These are phyloP conservation scores for Nitzschia palea DNA, from an alignment of 108 stramenopile genomes.

Conservation along the genomic window DNA sequence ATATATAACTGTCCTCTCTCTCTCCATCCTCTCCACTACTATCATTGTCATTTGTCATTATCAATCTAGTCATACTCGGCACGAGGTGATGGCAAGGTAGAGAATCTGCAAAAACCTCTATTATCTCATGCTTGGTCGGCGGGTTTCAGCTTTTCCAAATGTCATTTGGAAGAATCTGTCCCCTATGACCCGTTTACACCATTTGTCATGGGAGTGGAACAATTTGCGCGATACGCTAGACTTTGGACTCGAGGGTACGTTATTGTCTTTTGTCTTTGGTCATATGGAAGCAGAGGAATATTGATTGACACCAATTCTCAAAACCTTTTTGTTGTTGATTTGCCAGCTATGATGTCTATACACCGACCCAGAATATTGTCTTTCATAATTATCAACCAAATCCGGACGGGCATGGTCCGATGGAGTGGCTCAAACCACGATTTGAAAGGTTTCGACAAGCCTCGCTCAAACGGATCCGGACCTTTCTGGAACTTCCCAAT, in stretches of 20 bases:
- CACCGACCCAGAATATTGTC: constrained; percentile 73
- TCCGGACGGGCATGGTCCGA: constrained; percentile 49
- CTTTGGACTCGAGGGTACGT: constrained; percentile 58
- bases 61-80: constrained; percentile 47
- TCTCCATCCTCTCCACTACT: no score
- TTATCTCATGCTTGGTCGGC: constrained; percentile 85
- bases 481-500: constrained; percentile 22
- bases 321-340: background rate
- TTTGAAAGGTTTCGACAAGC: constrained; percentile 24
- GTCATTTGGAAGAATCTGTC: constrained; percentile 90
- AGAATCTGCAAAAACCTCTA: constrained; percentile 61
- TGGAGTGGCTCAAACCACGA: constrained; percentile 72
- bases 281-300: no score
- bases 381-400: constrained; percentile 49
- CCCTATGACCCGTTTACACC: constrained; percentile 91
- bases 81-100: constrained; percentile 70
- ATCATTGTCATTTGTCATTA: background rate
- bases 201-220: constrained; percentile 87
- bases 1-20: background rate
- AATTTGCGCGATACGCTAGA: constrained; percentile 88
- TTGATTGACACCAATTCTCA: no score
- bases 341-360: constrained; percentile 88
- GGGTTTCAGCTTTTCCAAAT: constrained; percentile 90
- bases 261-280: no score
- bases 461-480: constrained; percentile 36